phyloP scores from a whole-genome alignment of 805 yeast species.

The Jamesozyma rosinii region DNA sequence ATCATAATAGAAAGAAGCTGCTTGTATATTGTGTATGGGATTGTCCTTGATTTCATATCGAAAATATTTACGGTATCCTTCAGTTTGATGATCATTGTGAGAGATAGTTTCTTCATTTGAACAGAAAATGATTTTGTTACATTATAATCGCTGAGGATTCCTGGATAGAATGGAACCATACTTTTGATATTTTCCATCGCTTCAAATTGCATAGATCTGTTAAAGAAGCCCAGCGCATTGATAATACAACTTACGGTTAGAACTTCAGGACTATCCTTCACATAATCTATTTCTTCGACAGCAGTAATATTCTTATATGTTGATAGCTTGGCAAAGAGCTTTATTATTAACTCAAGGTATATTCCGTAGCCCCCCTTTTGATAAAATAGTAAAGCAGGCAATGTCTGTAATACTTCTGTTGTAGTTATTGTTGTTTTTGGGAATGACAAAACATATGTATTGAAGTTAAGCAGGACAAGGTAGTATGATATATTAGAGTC shows the following conservation, averaged over 20 bases:
- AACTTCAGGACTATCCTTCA: constrained; percentile 33
- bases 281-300: constrained; percentile 31
- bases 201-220: constrained; percentile 36
- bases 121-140: constrained; percentile 17
- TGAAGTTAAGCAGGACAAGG: constrained; percentile 32
- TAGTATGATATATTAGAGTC: constrained; percentile 24
- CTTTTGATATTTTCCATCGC: constrained; percentile 23
- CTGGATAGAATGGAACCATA: constrained; percentile 19
- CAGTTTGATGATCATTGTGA: constrained; percentile 18
- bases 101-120: constrained; percentile 16
- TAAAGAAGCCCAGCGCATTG: constrained; percentile 37
- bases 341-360: constrained; percentile 15
- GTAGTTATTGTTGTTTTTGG: constrained; percentile 24
- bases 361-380: constrained; percentile 40
- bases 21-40: constrained; percentile 36
- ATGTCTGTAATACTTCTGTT: constrained; percentile 28
- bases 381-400: constrained; percentile 40
- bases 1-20: constrained; percentile 39
- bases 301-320: constrained; percentile 20
- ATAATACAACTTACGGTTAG: constrained; percentile 34
- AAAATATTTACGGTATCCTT: constrained; percentile 17
- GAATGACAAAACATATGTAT: constrained; percentile 30
- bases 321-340: constrained; percentile 20
- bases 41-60: constrained; percentile 18
- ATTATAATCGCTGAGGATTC: constrained; percentile 16